A percentile compares a stretch with the other conserved stretches of the same genome.
These are phyloP conservation scores for Epichloe hybrida DNA, from an alignment of 2,329 filamentous ascomycete species.

Conservation along the genomic window DNA sequence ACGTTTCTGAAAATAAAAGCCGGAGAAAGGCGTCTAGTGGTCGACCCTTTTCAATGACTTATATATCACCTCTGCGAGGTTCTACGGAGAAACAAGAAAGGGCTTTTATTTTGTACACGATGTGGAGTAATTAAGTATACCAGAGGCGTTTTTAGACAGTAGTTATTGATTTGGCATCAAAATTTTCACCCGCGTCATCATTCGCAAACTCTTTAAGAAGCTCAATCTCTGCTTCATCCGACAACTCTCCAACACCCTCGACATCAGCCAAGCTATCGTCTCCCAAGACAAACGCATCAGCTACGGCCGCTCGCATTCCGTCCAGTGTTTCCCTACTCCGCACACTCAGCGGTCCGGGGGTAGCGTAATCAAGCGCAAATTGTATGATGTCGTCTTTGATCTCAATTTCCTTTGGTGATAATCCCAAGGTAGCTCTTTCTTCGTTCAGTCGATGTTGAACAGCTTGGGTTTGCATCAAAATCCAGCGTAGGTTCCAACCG, in stretches of 20 bases:
- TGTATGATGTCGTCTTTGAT: constrained; percentile 25
- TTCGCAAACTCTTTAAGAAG: constrained; percentile 21
- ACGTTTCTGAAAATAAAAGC: constrained; percentile 34
- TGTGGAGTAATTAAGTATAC: neutral
- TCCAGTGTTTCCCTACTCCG: constrained; percentile 24
- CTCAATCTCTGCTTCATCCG: constrained; percentile 23
- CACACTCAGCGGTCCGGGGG: constrained; percentile 24
- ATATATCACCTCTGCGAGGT: constrained; percentile 1
- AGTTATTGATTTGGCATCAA: neutral
- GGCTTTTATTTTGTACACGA: neutral
- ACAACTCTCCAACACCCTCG: constrained; percentile 25
- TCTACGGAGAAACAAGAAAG: neutral
- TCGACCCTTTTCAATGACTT: too few species aligned
- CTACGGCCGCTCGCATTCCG: constrained; percentile 25
- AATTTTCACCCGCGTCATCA: constrained; percentile 8
- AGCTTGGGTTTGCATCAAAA: constrained; percentile 63
- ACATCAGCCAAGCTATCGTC: constrained; percentile 24
- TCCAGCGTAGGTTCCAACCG: constrained; percentile 84
- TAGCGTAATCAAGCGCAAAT: constrained; percentile 28
- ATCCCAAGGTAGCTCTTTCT: constrained; percentile 51
- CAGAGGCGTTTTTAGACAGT: neutral
- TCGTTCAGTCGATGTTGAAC: constrained; percentile 53
- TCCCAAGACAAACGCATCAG: constrained; percentile 34
- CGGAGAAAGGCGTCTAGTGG: neutral
- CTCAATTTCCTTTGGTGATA: constrained; percentile 30